Conservation (phyloP, 768 basidiomycete species). For the Lactarius akahatsu region DNA sequence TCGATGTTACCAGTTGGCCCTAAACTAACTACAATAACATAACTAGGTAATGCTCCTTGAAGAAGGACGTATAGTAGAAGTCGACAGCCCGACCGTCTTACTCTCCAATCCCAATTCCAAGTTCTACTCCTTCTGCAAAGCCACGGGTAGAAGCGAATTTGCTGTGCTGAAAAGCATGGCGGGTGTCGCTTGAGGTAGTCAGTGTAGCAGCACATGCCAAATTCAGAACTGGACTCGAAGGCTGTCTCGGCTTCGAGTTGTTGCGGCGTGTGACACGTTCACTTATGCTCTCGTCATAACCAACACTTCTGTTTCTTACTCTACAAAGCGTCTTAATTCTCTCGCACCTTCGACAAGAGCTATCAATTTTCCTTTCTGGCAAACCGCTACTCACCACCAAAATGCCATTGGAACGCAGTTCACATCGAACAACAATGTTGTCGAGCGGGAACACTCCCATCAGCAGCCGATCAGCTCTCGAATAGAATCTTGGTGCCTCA, state of each 20-base stretch:
- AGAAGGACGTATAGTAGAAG: constrained; percentile 75
- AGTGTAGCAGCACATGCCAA: neutral
- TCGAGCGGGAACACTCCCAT: too few species aligned
- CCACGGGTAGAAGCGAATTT: constrained; percentile 72
- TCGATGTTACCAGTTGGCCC: constrained; percentile 1
- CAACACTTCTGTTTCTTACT: constrained; percentile 19
- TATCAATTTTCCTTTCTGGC: constrained; percentile 81
- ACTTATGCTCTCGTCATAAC: constrained; percentile 22
- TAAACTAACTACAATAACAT: constrained; percentile 10
- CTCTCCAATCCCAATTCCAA: constrained; percentile 56
- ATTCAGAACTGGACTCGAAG: neutral
- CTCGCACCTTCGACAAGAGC: constrained; percentile 44
- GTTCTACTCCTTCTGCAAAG: constrained; percentile 69
- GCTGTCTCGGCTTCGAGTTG: neutral
- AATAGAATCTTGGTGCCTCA: too few species aligned
- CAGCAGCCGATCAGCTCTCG: too few species aligned
- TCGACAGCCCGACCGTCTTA: constrained; percentile 60
- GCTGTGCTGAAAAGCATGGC: constrained; percentile 68
- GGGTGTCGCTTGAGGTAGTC: constrained; percentile 30
- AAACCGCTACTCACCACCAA: constrained; percentile 66
- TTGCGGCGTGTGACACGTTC: neutral
- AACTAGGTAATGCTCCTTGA: constrained; percentile 73
- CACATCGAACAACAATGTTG: constrained; percentile 51
- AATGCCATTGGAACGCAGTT: constrained; percentile 96
- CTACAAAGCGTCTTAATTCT: constrained; percentile 33